phyloP scores from a whole-genome alignment of 208 protist genomes.

The Trypanosoma brucei region DNA sequence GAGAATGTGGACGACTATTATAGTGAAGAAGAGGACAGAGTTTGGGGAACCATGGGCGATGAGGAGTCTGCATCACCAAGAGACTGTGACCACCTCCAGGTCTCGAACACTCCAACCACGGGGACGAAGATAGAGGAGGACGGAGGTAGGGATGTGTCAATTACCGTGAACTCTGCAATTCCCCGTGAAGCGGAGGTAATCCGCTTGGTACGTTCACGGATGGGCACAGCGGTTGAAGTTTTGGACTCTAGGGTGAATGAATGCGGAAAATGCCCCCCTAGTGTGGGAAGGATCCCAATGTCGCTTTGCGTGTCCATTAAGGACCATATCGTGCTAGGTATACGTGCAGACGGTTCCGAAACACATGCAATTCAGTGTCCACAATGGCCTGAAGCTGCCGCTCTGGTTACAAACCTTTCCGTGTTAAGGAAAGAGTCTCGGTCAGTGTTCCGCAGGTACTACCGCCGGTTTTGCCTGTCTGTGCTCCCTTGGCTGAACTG shows the following conservation, averaged over 20 bases:
- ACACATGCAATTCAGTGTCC: constrained; percentile 21
- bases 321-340: constrained; percentile 1
- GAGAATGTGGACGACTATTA: neutral
- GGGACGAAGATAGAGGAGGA: neutral
- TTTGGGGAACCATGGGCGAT: neutral
- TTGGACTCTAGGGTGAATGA: constrained; percentile 10
- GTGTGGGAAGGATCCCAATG: neutral
- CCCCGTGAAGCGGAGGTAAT: constrained; percentile 18
- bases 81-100: neutral
- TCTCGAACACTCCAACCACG: neutral
- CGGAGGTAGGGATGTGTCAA: neutral
- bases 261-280: neutral
- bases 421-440: constrained; percentile 47
- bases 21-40: neutral
- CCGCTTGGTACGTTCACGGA: neutral
- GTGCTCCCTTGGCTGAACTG: constrained; percentile 33
- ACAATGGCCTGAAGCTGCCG: constrained; percentile 36
- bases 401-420: constrained; percentile 60
- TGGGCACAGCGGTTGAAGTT: constrained; percentile 8
- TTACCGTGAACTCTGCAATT: constrained; percentile 11
- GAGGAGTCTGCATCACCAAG: neutral
- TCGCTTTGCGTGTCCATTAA: constrained; percentile 3
- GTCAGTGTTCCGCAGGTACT: constrained; percentile 41
- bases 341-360: constrained; percentile 1
- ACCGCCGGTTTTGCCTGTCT: constrained; percentile 45